phyloP scores from a whole-genome alignment of 169 alveolate species.

The Eimeria maxima region DNA sequence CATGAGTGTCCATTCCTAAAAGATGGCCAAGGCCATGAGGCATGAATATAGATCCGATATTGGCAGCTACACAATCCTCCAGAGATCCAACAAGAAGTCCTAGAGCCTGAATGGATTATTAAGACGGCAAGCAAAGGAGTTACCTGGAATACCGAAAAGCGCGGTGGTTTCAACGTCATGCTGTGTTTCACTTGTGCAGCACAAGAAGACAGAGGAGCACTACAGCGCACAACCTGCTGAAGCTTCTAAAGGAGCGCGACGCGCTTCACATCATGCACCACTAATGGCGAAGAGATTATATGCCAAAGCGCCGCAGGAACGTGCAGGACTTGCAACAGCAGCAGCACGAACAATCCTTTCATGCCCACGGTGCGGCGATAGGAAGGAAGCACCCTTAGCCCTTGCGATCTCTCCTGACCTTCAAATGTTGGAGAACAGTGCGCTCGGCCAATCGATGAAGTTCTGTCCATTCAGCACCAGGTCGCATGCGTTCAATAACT shows the following conservation, averaged over 20 bases:
- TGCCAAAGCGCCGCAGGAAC: background rate
- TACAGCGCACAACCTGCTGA: background rate
- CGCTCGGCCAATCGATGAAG: slow-evolving; percentile 93
- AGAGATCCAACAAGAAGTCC: slow-evolving; percentile 88
- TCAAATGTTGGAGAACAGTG: slow-evolving; percentile 88
- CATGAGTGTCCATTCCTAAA: slow-evolving; percentile 93
- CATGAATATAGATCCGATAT: slow-evolving; percentile 92
- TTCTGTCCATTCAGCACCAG: slow-evolving; percentile 93
- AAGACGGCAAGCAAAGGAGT: background rate
- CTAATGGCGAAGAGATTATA: background rate
- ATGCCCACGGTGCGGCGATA: background rate
- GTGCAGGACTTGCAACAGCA: background rate
- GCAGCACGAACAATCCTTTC: background rate
- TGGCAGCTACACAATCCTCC: slow-evolving; percentile 90
- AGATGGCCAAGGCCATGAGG: slow-evolving; percentile 96
- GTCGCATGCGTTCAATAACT: slow-evolving; percentile 88
- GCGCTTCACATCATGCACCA: background rate
- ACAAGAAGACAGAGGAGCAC: background rate
- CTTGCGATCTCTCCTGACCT: slow-evolving; percentile 13
- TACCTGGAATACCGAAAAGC: background rate
- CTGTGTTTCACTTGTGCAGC: background rate
- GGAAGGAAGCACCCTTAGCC: background rate
- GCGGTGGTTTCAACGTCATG: background rate
- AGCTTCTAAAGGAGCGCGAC: too few relatives aligned
- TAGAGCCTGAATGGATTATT: slow-evolving; percentile 70